Conservation (phyloP, 78 protist genomes). For the Anaeramoeba flamelloides region DNA sequence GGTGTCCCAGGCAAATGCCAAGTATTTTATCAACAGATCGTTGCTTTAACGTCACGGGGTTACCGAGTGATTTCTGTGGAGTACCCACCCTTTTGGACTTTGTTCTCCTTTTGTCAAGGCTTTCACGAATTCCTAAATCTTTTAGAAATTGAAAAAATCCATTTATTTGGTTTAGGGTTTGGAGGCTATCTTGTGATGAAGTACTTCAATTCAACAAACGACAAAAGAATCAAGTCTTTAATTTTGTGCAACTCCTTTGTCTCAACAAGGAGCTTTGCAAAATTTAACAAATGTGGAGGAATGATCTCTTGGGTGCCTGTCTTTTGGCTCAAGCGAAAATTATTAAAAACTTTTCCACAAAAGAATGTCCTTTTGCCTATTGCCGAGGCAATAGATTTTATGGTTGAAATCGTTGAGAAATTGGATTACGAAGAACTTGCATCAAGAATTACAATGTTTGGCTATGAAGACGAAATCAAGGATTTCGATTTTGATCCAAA, state of each 20-base stretch:
- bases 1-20: conserved; percentile 13
- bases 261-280: conserved; percentile 28
- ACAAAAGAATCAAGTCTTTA: conserved; percentile 34
- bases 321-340: conserved; percentile 31
- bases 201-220: conserved; percentile 17
- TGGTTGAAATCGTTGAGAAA: conserved; percentile 52
- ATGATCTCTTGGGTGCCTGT: too few species aligned
- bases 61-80: conserved; percentile 9
- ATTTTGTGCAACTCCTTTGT: conserved; percentile 43
- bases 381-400: conserved; percentile 46
- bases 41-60: neutral
- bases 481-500: too few species aligned
- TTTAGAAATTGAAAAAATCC: conserved; percentile 11
- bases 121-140: conserved; percentile 33
- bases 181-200: conserved; percentile 53
- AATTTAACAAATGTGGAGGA: conserved; percentile 22
- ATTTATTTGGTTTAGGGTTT: conserved; percentile 41
- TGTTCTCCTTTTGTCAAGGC: conserved; percentile 30
- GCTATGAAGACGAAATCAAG: too few species aligned
- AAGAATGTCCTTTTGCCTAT: conserved; percentile 19
- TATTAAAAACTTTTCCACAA: conserved; percentile 34
- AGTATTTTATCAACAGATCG: conserved; percentile 4
- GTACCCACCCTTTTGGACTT: conserved; percentile 21
- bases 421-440: too few species aligned
- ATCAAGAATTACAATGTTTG: too few species aligned